Evolutionary conservation across 75 land plant species (phyloP).

Genomic region (Selaginella tamariscina): DNA sequence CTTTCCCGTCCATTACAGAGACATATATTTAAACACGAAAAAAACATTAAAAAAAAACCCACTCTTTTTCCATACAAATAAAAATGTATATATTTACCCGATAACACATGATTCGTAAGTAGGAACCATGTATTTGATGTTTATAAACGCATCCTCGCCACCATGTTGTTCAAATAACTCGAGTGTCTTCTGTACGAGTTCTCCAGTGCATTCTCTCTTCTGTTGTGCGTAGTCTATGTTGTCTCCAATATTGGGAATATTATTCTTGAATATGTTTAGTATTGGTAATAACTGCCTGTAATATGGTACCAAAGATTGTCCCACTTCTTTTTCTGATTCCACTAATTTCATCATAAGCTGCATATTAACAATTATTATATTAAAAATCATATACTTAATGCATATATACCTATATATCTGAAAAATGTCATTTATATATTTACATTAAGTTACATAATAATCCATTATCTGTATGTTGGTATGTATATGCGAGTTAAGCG

Average conservation of each 20-base stretch:
- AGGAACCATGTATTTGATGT: slow-evolving; percentile 12
- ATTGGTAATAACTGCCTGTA: slow-evolving; percentile 5
- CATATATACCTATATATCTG: too few species aligned
- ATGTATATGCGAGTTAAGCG: too few species aligned
- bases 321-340: neutral
- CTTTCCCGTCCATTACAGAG: too few species aligned
- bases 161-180: neutral
- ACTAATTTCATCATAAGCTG: neutral
- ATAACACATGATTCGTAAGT: slow-evolving; percentile 9
- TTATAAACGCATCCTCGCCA: slow-evolving; percentile 6
- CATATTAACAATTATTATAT: neutral
- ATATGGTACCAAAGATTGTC: slow-evolving; percentile 1
- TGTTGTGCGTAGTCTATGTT: slow-evolving; percentile 2
- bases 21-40: too few species aligned
- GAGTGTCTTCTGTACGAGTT: slow-evolving; percentile 10
- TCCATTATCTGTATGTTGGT: too few species aligned
- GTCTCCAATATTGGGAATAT: neutral
- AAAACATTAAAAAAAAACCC: too few species aligned
- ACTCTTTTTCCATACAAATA: too few species aligned
- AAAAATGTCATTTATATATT: too few species aligned
- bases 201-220: slow-evolving; percentile 2
- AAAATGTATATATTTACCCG: too few species aligned
- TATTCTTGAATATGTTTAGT: neutral
- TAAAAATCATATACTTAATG: neutral
- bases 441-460: too few species aligned